phyloP scores from a whole-genome alignment of 495 filamentous ascomycete species.

The Penicillium psychrofluorescens region DNA sequence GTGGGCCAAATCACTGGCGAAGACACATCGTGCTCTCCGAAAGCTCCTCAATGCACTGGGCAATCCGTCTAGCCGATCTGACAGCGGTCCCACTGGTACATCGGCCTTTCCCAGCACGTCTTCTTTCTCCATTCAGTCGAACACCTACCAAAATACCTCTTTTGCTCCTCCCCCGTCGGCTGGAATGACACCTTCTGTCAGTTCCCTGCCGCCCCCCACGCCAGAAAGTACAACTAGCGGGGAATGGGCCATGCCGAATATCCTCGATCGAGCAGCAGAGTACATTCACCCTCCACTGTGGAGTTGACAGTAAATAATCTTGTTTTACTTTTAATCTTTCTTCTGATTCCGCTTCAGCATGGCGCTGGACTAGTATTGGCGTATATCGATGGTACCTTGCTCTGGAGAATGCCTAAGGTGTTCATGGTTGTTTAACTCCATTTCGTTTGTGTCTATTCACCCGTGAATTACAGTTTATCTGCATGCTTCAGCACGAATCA shows the following conservation, averaged over 20 bases:
- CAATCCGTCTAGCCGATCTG: constrained; percentile 10
- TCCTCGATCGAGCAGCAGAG: constrained; percentile 39
- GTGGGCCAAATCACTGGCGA: constrained; percentile 41
- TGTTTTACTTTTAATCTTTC: neutral
- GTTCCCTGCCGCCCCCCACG: constrained; percentile 38
- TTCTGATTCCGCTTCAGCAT: constrained; percentile 5
- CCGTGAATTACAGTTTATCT: too few species aligned
- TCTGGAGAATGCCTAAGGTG: neutral
- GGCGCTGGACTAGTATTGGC: constrained; percentile 5
- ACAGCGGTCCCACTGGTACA: neutral
- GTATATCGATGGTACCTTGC: neutral
- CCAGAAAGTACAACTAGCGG: constrained; percentile 42
- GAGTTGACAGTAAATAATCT: constrained; percentile 16
- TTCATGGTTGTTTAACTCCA: too few species aligned
- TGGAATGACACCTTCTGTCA: constrained; percentile 29
- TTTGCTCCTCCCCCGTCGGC: constrained; percentile 14
- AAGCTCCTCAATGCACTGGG: constrained; percentile 37
- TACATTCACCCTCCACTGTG: constrained; percentile 44
- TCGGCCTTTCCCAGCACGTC: constrained; percentile 5
- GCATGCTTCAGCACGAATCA: too few species aligned
- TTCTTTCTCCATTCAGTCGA: neutral
- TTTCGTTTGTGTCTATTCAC: too few species aligned
- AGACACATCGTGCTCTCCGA: constrained; percentile 39
- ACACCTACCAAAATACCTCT: neutral
- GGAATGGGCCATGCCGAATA: constrained; percentile 40